phyloP scores from a whole-genome alignment of 306 rosid genomes.

The Benincasa hispida region DNA sequence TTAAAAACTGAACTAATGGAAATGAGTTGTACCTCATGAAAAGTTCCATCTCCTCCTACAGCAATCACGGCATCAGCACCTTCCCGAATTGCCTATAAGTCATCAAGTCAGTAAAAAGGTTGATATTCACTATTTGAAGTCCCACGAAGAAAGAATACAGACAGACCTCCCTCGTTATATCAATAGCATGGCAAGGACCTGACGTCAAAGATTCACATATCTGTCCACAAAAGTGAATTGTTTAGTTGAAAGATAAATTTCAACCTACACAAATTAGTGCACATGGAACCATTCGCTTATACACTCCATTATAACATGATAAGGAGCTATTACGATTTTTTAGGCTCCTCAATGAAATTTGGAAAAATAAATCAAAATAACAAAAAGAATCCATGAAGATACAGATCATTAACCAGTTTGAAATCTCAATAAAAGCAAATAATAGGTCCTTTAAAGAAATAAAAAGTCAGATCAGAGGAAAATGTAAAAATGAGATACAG shows the following conservation, averaged over 20 bases:
- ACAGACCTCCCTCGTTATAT: slow-evolving; percentile 81
- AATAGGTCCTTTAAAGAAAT: not conserved
- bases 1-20: not conserved
- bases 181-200: slow-evolving; percentile 89
- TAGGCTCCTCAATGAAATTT: not conserved
- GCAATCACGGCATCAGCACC: slow-evolving; percentile 88
- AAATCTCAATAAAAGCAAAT: not conserved
- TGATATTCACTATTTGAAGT: not conserved
- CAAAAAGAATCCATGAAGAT: not conserved
- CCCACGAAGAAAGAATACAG: slow-evolving; percentile 8
- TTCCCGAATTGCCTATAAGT: slow-evolving; percentile 65
- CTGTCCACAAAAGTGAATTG: slow-evolving; percentile 26
- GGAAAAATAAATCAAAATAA: not conserved
- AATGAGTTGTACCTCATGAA: slow-evolving; percentile 61
- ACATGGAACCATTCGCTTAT: not conserved
- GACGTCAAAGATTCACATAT: slow-evolving; percentile 79
- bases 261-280: not conserved
- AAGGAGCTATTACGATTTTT: not conserved
- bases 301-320: not conserved
- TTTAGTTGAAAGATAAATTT: not conserved
- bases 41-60: slow-evolving; percentile 98
- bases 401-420: not conserved
- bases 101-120: slow-evolving; percentile 7
- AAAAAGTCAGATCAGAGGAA: not conserved
- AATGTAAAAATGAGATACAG: not conserved